Evolutionary conservation across 148 eudicot genomes (phyloP), one percentile per base, ranked within the genome.

Genomic region (Pouteria glomerata): DNA sequence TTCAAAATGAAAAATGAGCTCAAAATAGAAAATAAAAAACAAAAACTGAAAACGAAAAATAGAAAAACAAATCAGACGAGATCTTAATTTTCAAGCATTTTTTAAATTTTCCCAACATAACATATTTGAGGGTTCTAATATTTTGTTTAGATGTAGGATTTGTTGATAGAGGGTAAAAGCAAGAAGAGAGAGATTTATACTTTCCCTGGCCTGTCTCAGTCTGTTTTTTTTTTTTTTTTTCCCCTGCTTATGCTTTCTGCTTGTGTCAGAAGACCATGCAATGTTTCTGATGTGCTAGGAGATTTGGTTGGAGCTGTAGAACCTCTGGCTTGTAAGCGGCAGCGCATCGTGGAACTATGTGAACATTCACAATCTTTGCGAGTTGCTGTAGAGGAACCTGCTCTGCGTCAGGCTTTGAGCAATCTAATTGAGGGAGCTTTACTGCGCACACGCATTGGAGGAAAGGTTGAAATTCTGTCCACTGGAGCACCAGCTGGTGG

Each of bases 401-500:
- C 92, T 83, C 72, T 95, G 56, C 96, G 97, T 45, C 99, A 92
- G 80, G 99, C 96, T 69, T 74, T 95, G 29, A 88, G 99, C 73
- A 95, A 95, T 79, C 79, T 95, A 50, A 95, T 95, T 71, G 99
- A 95, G 76, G 97, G 97, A 57, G 97, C 97, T 65, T 63, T 95
- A 48, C 60, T 95, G 84, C 96, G 99, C 58, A 85, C 94, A 23
- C 80, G 75, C 60, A 82, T 90, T 60, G 94, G 89, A 16, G 99
- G 99, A 59, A 89, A 76, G 73, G 89, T 95, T 75, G 90, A 88
- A 66, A 88, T 95, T 42, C 76, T 89, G 71, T 86, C 92, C 48
- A 80, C 91, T 23, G 82, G 76, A 74, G 97, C 99, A 37, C 99
- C 99, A 62, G 99, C 97, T 8, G 99, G 97, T 12, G 98, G 97